Evolutionary conservation across 2,329 filamentous ascomycete genomes (phyloP).

Genomic region (Purpureocillium lavendulum): DNA sequence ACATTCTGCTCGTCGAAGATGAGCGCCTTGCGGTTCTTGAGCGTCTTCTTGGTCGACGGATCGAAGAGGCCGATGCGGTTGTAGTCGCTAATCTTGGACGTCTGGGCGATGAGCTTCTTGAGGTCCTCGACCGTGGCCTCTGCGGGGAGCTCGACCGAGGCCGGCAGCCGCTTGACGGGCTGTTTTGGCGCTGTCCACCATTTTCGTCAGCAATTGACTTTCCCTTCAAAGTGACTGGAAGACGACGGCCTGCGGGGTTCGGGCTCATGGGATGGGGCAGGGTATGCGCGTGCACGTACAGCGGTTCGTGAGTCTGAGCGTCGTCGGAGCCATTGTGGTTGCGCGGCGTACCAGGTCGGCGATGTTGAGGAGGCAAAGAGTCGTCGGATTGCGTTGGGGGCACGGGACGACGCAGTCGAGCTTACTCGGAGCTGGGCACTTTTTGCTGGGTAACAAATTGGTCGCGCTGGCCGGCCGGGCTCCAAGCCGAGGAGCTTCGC

Average conservation of each 20-base stretch:
- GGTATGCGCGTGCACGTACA: constrained; percentile 8
- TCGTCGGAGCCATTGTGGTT: constrained; percentile 3
- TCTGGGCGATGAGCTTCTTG: constrained; percentile 46
- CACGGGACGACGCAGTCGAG: too few species aligned
- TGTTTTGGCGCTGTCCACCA: constrained; percentile 32
- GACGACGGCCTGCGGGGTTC: too few species aligned
- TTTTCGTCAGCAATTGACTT: constrained; percentile 2
- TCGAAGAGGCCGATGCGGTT: constrained; percentile 57
- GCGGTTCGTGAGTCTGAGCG: constrained; percentile 12
- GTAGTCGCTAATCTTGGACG: constrained; percentile 42
- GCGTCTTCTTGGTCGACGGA: constrained; percentile 50
- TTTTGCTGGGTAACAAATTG: too few species aligned
- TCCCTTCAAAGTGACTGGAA: too few species aligned
- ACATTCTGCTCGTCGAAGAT: constrained; percentile 41
- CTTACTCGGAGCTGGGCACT: too few species aligned
- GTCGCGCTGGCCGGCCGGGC: too few species aligned
- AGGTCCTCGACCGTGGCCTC: constrained; percentile 52
- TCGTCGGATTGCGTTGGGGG: background rate
- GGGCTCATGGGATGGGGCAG: too few species aligned
- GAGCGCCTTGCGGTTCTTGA: constrained; percentile 52
- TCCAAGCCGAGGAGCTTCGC: too few species aligned
- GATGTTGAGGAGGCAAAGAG: background rate
- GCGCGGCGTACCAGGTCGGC: background rate
- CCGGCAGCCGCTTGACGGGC: constrained; percentile 46
- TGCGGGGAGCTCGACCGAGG: constrained; percentile 36